Percentiles rank a stretch among this genome's conserved stretches.
These are phyloP conservation scores for Xylariaceae sp. DNA, from an alignment of 2,329 filamentous ascomycete genomes.

Conservation along the genomic window DNA sequence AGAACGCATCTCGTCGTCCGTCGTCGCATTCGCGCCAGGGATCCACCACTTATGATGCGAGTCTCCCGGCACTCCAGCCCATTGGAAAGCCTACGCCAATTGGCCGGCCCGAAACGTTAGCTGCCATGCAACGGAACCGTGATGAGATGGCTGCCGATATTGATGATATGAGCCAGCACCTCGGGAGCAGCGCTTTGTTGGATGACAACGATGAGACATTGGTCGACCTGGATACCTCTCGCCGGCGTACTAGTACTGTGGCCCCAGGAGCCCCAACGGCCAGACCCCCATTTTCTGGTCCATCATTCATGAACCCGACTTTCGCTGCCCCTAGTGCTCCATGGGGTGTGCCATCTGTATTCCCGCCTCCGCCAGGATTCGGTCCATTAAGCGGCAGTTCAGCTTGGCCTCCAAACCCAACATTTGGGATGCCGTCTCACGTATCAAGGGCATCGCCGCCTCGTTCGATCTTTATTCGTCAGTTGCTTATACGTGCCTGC, in stretches of 20 bases:
- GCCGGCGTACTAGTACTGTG: constrained; percentile 41
- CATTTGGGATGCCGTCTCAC: constrained; percentile 31
- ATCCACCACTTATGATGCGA: constrained; percentile 55
- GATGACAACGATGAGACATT: constrained; percentile 63
- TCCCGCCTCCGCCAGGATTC: constrained; percentile 45
- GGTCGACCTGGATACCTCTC: constrained; percentile 35
- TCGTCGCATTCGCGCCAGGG: constrained; percentile 67
- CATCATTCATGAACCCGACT: constrained; percentile 39
- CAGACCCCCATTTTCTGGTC: constrained; percentile 38
- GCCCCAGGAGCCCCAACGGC: constrained; percentile 41
- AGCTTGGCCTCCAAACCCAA: constrained; percentile 32
- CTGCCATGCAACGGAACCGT: constrained; percentile 44
- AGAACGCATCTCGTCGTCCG: constrained; percentile 35
- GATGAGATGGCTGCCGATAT: constrained; percentile 47
- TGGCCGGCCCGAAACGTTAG: constrained; percentile 73
- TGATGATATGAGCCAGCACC: constrained; percentile 68
- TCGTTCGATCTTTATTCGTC: constrained; percentile 63
- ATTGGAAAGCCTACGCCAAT: constrained; percentile 83
- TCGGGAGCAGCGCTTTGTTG: constrained; percentile 86
- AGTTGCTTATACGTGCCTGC: constrained; percentile 74
- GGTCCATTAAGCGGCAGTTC: constrained; percentile 38
- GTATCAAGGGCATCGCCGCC: constrained; percentile 48
- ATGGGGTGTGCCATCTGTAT: constrained; percentile 39
- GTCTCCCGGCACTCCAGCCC: constrained; percentile 51
- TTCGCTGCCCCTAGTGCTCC: constrained; percentile 31